Evolutionary conservation across 805 yeast genomes (phyloP).

Genomic region (Candida broadrunensis): DNA sequence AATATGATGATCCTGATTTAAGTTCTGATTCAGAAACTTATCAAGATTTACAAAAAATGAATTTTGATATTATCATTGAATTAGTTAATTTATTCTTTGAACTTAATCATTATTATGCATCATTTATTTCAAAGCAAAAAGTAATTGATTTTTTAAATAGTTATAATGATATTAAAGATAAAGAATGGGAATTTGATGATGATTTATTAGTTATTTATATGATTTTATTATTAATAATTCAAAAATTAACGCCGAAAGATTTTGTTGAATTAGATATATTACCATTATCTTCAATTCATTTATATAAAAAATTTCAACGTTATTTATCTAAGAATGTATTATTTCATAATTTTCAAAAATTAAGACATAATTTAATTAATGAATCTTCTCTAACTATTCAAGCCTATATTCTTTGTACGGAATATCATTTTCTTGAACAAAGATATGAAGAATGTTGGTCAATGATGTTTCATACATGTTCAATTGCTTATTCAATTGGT

Average conservation of each 20-base stretch:
- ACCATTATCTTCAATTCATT: conserved; percentile 14
- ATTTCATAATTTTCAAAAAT: conserved; percentile 39
- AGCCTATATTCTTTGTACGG: conserved; percentile 50
- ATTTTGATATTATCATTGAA: conserved; percentile 27
- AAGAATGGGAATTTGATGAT: conserved; percentile 47
- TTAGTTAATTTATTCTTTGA: conserved; percentile 44
- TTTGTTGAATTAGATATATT: conserved; percentile 15
- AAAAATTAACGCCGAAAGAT: conserved; percentile 32
- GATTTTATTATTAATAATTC: conserved; percentile 40
- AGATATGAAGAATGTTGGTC: conserved; percentile 53
- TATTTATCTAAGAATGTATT: conserved; percentile 21
- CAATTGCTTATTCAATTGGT: conserved; percentile 51
- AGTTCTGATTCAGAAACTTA: conserved; percentile 14
- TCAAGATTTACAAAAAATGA: conserved; percentile 16
- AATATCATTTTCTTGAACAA: conserved; percentile 47
- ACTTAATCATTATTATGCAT: conserved; percentile 34
- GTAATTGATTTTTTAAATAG: conserved; percentile 35
- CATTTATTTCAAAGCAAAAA: conserved; percentile 33
- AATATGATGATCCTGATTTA: conserved; percentile 13
- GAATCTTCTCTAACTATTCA: conserved; percentile 49
- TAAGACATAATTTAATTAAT: conserved; percentile 44
- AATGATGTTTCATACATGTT: conserved; percentile 46
- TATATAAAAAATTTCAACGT: conserved; percentile 15
- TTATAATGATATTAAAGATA: conserved; percentile 26
- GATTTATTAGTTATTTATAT: conserved; percentile 45